These are phyloP conservation scores for Linnemannia exigua DNA, from an alignment of 192 early-diverging fungal species.

Conservation along the genomic window DNA sequence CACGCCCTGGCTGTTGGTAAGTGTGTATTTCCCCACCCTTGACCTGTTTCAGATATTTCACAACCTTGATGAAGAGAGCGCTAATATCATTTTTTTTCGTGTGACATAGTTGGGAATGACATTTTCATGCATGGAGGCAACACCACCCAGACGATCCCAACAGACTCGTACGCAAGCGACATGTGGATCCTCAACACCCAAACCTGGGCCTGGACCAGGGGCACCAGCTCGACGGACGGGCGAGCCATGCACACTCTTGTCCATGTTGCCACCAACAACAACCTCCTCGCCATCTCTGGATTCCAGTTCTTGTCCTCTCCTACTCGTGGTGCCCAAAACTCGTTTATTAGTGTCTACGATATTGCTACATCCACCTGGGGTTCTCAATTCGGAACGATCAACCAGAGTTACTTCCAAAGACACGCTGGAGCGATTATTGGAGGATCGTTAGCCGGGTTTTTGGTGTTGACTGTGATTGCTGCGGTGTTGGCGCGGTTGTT, in stretches of 20 bases:
- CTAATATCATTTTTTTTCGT: background rate
- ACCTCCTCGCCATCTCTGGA: conserved; percentile 32
- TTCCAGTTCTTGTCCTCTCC: conserved; percentile 33
- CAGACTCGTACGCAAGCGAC: conserved; percentile 27
- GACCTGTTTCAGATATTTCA: background rate
- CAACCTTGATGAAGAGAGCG: too few relatives aligned
- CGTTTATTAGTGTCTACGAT: conserved; percentile 33
- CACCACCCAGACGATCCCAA: conserved; percentile 38
- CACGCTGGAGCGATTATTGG: conserved; percentile 30
- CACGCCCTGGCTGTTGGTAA: conserved; percentile 31
- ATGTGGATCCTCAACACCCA: conserved; percentile 38
- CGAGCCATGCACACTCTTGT: conserved; percentile 36
- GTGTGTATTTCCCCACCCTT: background rate
- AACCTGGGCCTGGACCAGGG: conserved; percentile 33
- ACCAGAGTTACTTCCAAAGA: conserved; percentile 20
- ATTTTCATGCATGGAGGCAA: conserved; percentile 57
- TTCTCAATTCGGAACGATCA: conserved; percentile 31
- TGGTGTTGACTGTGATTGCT: conserved; percentile 21
- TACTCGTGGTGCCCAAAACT: conserved; percentile 20
- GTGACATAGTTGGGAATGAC: conserved; percentile 19
- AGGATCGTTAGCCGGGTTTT: conserved; percentile 20
- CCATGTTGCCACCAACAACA: conserved; percentile 11
- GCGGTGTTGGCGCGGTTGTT: conserved; percentile 15
- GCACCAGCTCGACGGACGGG: conserved; percentile 6
- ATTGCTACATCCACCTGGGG: conserved; percentile 22